Percentiles rank a stretch among this genome's conserved stretches.
These are phyloP conservation scores for Cucurbitaria berberidis DNA, from an alignment of 2,329 filamentous ascomycete genomes.

Conservation along the genomic window DNA sequence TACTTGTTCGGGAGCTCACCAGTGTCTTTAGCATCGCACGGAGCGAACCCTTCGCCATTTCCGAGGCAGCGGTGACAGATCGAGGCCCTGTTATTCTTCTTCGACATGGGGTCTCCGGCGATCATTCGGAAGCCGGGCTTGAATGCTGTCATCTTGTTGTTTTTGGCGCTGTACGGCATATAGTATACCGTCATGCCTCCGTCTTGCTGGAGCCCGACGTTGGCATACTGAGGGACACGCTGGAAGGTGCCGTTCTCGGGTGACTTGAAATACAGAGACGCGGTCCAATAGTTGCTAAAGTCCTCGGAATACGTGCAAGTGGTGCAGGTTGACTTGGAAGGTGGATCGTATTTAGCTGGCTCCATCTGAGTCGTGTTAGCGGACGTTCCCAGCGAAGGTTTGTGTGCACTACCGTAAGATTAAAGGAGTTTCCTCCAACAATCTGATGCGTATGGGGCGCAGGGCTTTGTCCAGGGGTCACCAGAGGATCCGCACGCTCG, in stretches of 20 bases:
- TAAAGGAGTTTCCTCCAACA: constrained; percentile 42
- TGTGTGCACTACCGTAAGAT: constrained; percentile 30
- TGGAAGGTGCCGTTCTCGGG: constrained; percentile 44
- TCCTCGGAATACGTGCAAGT: constrained; percentile 40
- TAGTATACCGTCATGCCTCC: constrained; percentile 67
- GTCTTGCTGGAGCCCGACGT: constrained; percentile 37
- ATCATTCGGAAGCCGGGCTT: constrained; percentile 74
- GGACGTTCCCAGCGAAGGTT: not conserved
- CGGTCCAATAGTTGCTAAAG: constrained; percentile 44
- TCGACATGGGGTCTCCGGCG: constrained; percentile 62
- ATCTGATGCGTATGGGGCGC: constrained; percentile 43
- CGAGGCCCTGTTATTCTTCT: constrained; percentile 24
- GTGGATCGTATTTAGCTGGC: constrained; percentile 31
- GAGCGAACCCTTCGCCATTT: constrained; percentile 28
- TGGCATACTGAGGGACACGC: constrained; percentile 39
- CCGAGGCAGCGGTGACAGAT: constrained; percentile 29
- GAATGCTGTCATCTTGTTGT: constrained; percentile 67
- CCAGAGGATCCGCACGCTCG: constrained; percentile 61
- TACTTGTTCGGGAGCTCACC: constrained; percentile 65
- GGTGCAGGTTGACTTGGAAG: constrained; percentile 36
- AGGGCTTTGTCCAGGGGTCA: constrained; percentile 33
- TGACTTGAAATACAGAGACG: constrained; percentile 39
- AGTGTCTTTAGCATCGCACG: constrained; percentile 32
- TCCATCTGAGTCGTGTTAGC: constrained; percentile 37
- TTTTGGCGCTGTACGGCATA: constrained; percentile 69